Base-by-base conservation (phyloP, 768 basidiomycete genomes). In the Gymnopilus dilepis region DNA sequence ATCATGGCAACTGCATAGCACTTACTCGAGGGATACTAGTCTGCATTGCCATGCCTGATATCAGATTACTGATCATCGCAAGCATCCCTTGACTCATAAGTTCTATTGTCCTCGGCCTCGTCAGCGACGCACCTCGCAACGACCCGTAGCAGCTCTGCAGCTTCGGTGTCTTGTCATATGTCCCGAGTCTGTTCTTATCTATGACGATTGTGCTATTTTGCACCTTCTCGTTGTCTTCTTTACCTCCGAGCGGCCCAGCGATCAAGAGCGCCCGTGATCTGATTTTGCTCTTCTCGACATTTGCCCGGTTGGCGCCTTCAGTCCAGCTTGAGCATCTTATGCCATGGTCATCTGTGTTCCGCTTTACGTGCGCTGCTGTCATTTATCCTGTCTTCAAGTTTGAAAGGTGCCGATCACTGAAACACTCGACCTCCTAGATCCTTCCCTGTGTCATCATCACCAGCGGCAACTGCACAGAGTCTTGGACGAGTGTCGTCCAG, bases 61-160 rank as follows among this genome's bases (percentile, higher is more conserved):
- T 48, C 45, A 45, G 43, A 6, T 45, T 22, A 19, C 26, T 48
- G 28, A 48, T 48, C 47, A 48, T 12, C 12, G 45, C 45, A 26
- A 13, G 8, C 45, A 15, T 28, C 45, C 17, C 26, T 1, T 50
- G 47, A 50, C 28, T 8, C 47, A 22, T n/a, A 6, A 28, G 19
- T 28, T 28, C 30, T 50, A 30, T 50, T 50, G 17, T 50, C 47
- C 26, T 28, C 28, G 47, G 47, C n/a, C n/a, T n/a, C n/a, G n/a
- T n/a, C n/a, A n/a, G n/a, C n/a, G n/a, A n/a, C n/a, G n/a, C 17
- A 50, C 47, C 47, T 30, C 47, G 47, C 47, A 50, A 50, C 47
- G 15, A 50, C 43, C 34, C 34, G 8, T 15, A 37, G 34, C 34
- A 11, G 8, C 11, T 9, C 34, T 37, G 15, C 7, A 37, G 34